These are phyloP conservation scores for Calcarisporium arbuscula DNA, from an alignment of 2,329 filamentous ascomycete species.

Conservation along the genomic window DNA sequence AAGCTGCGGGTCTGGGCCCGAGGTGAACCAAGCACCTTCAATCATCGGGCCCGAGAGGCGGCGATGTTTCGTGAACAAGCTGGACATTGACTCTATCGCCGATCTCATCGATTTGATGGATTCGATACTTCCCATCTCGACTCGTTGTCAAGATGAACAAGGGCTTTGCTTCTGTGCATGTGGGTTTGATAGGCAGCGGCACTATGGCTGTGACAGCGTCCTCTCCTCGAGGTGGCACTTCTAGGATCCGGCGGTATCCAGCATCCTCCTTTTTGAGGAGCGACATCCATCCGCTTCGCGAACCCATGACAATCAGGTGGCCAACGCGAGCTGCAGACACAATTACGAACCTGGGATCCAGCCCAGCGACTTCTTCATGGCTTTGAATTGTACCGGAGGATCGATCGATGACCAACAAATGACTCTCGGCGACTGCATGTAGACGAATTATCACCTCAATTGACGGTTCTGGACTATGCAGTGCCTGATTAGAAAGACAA, in stretches of 20 bases:
- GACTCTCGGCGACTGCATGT: slow-evolving; percentile 37
- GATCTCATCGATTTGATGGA: slow-evolving; percentile 41
- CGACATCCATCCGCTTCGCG: slow-evolving; percentile 44
- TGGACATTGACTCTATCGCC: slow-evolving; percentile 22
- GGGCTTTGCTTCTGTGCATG: slow-evolving; percentile 8
- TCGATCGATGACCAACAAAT: slow-evolving; percentile 33
- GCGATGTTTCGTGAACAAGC: slow-evolving; percentile 60
- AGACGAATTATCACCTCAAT: slow-evolving; percentile 38
- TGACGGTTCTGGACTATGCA: slow-evolving; percentile 1
- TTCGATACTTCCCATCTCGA: slow-evolving; percentile 69
- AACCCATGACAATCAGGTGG: slow-evolving; percentile 45
- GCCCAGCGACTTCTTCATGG: slow-evolving; percentile 24
- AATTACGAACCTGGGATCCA: slow-evolving; percentile 44
- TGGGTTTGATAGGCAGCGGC: slow-evolving; percentile 28
- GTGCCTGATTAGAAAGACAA: slow-evolving; percentile 21
- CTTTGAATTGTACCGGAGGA: slow-evolving; percentile 20
- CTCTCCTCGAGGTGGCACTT: slow-evolving; percentile 33
- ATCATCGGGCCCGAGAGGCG: slow-evolving; percentile 71
- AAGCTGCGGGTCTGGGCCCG: slow-evolving; percentile 41
- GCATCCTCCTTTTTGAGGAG: slow-evolving; percentile 20
- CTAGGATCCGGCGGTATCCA: slow-evolving; percentile 21
- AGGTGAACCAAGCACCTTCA: slow-evolving; percentile 60
- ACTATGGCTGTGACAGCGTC: slow-evolving; percentile 66
- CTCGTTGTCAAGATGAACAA: slow-evolving; percentile 62
- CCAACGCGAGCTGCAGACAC: slow-evolving; percentile 38